Evolutionary conservation across 169 alveolate species (phyloP), one percentile per base, ranked within the genome.

Genomic region (Plasmodium vivax): DNA sequence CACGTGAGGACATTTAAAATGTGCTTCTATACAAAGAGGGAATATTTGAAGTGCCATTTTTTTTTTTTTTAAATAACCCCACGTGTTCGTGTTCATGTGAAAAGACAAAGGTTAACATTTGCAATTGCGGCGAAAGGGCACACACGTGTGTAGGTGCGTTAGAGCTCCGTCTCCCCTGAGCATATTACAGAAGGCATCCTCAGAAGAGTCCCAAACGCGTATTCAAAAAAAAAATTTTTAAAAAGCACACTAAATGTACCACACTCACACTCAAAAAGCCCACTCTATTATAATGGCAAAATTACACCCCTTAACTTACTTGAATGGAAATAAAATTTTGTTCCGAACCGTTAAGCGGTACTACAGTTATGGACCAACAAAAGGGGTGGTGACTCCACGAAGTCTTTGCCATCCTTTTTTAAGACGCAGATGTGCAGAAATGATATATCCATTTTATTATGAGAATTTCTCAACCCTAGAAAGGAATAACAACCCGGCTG

Each of bases 231-330:
- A 16, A 9, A 51, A 51, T n/a, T n/a, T n/a, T n/a, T n/a, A 51
- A 51, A 51, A 51, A 8, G 7, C 62, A 14, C 62, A 51, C 62
- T 51, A 47, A 47, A 47, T 47, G 58, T 47, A 23, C 16, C 77
- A 62, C 77, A 27, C 72, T 56, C 27, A 3, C 72, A 56, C 77
- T 23, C 77, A 62, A 8, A 12, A 38, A 2, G 0, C 38, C 10
- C 12, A 43, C 85, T 34, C 74, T 19, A n/a, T 41, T 10, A 83
- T 43, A 9, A 83, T 83, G 92, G 71, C 34, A 68, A 83, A 83
- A 43, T 43, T 43, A 16, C 5, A 6, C 30, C 32, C 68, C 23
- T 16, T n/a, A 71, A 83, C 34, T 36, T 38, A 41, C 54, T 10
- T 62, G 32, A 83, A 68, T 27, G 74, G 68, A 83, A 83, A 83